A percentile compares a stretch with the other conserved stretches of the same genome.
These are phyloP conservation scores for Suillus americanus DNA, from an alignment of 768 basidiomycete genomes.

Conservation along the genomic window DNA sequence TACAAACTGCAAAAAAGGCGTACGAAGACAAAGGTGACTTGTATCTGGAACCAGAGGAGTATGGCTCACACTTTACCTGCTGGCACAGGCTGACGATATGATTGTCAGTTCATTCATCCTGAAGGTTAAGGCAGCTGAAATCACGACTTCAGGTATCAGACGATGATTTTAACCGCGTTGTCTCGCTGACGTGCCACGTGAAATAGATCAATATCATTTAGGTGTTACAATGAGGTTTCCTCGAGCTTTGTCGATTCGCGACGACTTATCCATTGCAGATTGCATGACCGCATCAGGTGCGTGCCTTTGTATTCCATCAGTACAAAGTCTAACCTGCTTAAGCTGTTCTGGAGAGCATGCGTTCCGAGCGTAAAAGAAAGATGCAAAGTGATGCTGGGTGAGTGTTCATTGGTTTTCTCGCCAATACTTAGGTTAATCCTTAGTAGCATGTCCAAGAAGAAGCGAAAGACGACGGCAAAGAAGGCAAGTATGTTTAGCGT, in stretches of 20 bases:
- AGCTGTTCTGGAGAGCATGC: constrained; percentile 63
- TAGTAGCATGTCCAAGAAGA: constrained; percentile 34
- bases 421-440: background rate
- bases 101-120: constrained; percentile 82
- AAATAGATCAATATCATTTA: constrained; percentile 75
- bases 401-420: constrained; percentile 5
- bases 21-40: constrained; percentile 87
- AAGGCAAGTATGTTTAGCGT: constrained; percentile 18
- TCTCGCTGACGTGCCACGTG: background rate
- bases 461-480: constrained; percentile 24
- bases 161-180: constrained; percentile 3
- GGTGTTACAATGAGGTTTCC: constrained; percentile 95
- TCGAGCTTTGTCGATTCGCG: constrained; percentile 75
- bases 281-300: constrained; percentile 71
- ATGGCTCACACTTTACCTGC: constrained; percentile 16
- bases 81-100: constrained; percentile 4
- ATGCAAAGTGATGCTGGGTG: constrained; percentile 63
- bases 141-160: constrained; percentile 64
- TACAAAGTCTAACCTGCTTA: constrained; percentile 1
- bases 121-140: constrained; percentile 92
- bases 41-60: constrained; percentile 91
- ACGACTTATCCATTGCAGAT: constrained; percentile 71
- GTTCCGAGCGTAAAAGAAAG: constrained; percentile 71
- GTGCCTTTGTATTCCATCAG: background rate
- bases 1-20: constrained; percentile 55